Evolutionary conservation across 768 basidiomycete genomes (phyloP).

Genomic region (Kwoniella newhampshirensis): DNA sequence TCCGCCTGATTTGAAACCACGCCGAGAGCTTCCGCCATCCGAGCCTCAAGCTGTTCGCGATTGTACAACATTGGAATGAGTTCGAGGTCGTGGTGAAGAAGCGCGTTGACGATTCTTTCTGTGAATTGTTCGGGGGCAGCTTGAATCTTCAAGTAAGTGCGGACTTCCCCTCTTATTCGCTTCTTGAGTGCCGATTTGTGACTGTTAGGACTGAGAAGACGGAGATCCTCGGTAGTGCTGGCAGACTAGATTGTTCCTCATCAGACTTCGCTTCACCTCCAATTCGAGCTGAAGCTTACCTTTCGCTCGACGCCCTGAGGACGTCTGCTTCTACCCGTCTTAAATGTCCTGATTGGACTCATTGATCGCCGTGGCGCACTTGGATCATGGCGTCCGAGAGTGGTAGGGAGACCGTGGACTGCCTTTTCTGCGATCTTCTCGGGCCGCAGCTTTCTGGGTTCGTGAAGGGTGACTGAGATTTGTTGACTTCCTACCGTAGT

Average conservation of each 20-base stretch:
- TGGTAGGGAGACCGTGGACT: constrained; percentile 4
- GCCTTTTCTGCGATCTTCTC: constrained; percentile 36
- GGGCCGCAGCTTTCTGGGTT: constrained; percentile 38
- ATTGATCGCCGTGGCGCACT: constrained; percentile 10
- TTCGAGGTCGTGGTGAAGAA: constrained; percentile 24
- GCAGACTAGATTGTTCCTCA: constrained; percentile 1
- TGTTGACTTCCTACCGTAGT: constrained; percentile 22
- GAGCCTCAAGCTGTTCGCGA: constrained; percentile 15
- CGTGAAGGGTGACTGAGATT: constrained; percentile 40
- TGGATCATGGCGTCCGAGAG: constrained; percentile 6
- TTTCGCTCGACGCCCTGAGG: neutral
- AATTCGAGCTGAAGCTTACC: constrained; percentile 3
- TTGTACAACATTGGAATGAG: constrained; percentile 31
- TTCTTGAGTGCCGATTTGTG: constrained; percentile 18
- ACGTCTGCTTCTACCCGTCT: neutral
- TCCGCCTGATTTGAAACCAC: constrained; percentile 1
- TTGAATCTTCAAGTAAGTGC: constrained; percentile 1
- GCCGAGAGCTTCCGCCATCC: constrained; percentile 25
- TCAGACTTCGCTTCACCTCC: neutral
- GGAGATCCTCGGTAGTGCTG: constrained; percentile 28
- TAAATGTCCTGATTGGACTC: constrained; percentile 16
- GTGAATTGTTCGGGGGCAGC: neutral
- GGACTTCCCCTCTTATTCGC: constrained; percentile 16
- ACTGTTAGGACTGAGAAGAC: constrained; percentile 21
- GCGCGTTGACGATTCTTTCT: constrained; percentile 15